These are phyloP conservation scores for Saccharomyces hybrid DNA, from an alignment of 1,139 yeast genomes.

Conservation along the genomic window DNA sequence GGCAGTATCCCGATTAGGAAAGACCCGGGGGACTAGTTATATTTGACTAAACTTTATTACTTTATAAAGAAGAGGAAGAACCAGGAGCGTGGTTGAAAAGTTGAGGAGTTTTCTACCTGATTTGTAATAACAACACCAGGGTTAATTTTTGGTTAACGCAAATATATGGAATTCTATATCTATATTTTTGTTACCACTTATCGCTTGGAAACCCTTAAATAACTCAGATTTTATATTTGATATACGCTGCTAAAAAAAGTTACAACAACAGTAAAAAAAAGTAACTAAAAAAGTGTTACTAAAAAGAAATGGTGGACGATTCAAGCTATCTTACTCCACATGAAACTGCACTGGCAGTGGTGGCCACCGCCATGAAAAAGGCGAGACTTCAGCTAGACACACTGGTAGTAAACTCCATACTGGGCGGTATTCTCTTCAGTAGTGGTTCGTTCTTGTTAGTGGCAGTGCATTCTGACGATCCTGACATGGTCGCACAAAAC, in stretches of 20 bases:
- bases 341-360: conserved; percentile 74
- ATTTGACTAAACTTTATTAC: background rate
- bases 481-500: conserved; percentile 35
- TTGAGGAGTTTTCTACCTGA: background rate
- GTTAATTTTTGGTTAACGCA: background rate
- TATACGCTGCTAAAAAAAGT: background rate
- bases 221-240: background rate
- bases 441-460: conserved; percentile 42
- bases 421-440: conserved; percentile 54
- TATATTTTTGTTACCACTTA: background rate
- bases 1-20: background rate
- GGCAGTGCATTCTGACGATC: conserved; percentile 46
- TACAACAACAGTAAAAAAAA: background rate
- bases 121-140: background rate
- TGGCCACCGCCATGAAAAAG: conserved; percentile 77
- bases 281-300: background rate
- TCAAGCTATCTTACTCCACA: conserved; percentile 59
- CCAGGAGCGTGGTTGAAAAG: background rate
- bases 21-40: background rate
- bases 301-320: conserved; percentile 35
- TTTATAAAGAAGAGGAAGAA: background rate
- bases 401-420: conserved; percentile 49
- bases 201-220: background rate
- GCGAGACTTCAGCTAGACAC: conserved; percentile 56
- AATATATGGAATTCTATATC: background rate